These are phyloP conservation scores for Xanthoconium stramineum DNA, from an alignment of 768 basidiomycete species.

Conservation along the genomic window DNA sequence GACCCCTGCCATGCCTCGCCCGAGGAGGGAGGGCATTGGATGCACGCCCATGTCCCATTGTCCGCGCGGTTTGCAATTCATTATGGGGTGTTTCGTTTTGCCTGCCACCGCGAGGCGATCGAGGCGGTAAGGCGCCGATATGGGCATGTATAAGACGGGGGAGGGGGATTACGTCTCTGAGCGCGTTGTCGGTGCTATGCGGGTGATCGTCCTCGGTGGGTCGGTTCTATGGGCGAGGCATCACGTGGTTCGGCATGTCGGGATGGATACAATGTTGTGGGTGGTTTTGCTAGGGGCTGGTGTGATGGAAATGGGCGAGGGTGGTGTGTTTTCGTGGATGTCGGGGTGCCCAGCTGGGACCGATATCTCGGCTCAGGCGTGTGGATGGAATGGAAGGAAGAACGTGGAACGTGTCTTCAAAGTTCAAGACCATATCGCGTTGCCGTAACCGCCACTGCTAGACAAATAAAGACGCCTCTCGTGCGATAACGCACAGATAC, in stretches of 20 bases:
- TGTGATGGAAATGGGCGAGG: neutral
- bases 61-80: neutral
- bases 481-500: slow-evolving; percentile 10
- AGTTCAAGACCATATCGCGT: neutral
- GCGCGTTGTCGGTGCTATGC: neutral
- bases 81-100: neutral
- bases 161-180: slow-evolving; percentile 12
- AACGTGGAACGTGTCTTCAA: slow-evolving; percentile 14
- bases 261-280: neutral
- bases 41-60: neutral
- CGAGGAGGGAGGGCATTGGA: slow-evolving; percentile 10
- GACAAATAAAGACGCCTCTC: too few relatives aligned
- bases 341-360: neutral
- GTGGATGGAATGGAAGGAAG: slow-evolving; percentile 13
- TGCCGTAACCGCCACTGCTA: slow-evolving; percentile 10
- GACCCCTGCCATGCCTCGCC: slow-evolving; percentile 7
- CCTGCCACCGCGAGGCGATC: slow-evolving; percentile 14
- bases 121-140: slow-evolving; percentile 11
- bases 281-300: neutral
- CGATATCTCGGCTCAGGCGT: neutral
- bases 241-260: neutral
- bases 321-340: slow-evolving; percentile 3
- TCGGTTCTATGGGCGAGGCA: neutral
- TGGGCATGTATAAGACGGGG: neutral
- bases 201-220: neutral